A percentile compares a stretch with the other conserved stretches of the same genome.
phyloP scores from a whole-genome alignment of 2,329 filamentous ascomycete species.

The Monilinia aucupariae region DNA sequence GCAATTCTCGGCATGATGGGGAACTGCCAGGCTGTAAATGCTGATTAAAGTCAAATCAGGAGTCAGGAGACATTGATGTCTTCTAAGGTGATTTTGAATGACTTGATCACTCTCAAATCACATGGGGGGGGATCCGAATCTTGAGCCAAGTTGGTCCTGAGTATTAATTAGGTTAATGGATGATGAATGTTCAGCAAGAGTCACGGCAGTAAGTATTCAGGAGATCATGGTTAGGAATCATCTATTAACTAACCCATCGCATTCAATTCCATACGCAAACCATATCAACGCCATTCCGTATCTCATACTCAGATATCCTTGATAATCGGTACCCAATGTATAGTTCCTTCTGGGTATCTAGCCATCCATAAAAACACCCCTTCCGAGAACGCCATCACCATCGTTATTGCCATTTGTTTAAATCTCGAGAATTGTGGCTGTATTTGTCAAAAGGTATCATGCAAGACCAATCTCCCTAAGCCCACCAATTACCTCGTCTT shows the following conservation, averaged over 20 bases:
- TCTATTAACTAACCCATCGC: not conserved
- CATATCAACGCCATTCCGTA: not conserved
- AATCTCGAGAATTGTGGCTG: no score
- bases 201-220: not conserved
- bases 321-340: not conserved
- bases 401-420: not conserved
- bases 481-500: constrained; percentile 13
- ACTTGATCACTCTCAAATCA: not conserved
- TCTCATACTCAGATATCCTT: not conserved
- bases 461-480: constrained; percentile 15
- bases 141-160: not conserved
- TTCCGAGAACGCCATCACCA: not conserved
- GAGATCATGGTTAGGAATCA: not conserved
- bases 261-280: not conserved
- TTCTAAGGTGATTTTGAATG: not conserved
- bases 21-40: not conserved
- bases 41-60: not conserved
- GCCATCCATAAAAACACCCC: not conserved
- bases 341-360: constrained; percentile 6
- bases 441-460: constrained; percentile 1
- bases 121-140: not conserved
- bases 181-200: not conserved
- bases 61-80: not conserved
- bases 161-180: no score
- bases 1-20: not conserved